Base-by-base conservation (phyloP, 192 early-diverging fungal species). In the Rhizoclosmatium globosum region DNA sequence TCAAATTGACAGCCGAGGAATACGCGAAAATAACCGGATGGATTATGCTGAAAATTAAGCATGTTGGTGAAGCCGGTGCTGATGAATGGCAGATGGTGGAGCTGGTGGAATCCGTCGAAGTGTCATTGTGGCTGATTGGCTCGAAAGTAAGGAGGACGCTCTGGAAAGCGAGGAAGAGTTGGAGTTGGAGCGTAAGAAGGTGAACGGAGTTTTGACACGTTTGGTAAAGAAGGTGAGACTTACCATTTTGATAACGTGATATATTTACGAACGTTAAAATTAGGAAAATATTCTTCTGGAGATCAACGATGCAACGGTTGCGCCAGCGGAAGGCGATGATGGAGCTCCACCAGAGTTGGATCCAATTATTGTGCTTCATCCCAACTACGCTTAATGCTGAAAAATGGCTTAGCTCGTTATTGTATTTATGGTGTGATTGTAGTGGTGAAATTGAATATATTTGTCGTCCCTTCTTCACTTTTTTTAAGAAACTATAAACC, bases 101-200 rank as follows among this genome's bases (percentile, higher is more conserved):
- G 79, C 46, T 43, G 73, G 69, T 19, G 88, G 88, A 11, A 74
- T 90, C 62, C 77, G 85, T n/a, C 82, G 83, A 43, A 84, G 80
- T 3, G 90, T 89, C 7, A 77, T 96, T 19, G 79, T 94, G 1
- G 86, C 89, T 38, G 94, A 92, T 91, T 96, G 92, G 73, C 68
- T 95, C n/a, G 88, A 91, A 68, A 77, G 80, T 64, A 81, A 85
- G 65, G 93, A 94, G 75, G 87, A 91, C 46, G 80, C 71, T 19
- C 76, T 95, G 39, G 87, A 91, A 56, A 74, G 77, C 19, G 92
- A 92, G 79, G 91, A 94, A 39, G 85, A 88, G 7, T 85, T 92
- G 47, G 69, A 75, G 4, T 56, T 74, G n/a, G 91, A 96, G 68
- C 77, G 79, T 68, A 87, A 85, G n/a, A 82, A 92, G 61, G 86